Evolutionary conservation across 495 filamentous ascomycete species (phyloP).

Genomic region (Neurospora pannonica): DNA sequence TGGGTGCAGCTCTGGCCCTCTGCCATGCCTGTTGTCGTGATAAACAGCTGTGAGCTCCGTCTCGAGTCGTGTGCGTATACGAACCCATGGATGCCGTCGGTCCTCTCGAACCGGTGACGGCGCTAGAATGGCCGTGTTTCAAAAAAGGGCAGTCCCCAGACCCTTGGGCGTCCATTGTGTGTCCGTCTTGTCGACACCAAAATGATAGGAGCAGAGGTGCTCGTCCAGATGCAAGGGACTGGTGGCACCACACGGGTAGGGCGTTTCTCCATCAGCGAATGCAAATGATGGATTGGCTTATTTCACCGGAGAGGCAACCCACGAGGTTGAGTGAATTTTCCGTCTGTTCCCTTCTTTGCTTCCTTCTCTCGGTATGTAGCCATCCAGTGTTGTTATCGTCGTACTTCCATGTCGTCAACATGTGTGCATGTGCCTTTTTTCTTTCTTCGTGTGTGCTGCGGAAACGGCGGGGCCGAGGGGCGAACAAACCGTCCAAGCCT

Average conservation of each 20-base stretch:
- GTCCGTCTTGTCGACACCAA: neutral
- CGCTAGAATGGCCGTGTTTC: neutral
- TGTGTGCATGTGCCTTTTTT: neutral
- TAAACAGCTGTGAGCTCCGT: neutral
- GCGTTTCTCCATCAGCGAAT: conserved; percentile 4
- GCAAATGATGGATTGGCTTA: neutral
- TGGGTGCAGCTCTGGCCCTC: neutral
- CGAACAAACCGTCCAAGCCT: neutral
- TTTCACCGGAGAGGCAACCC: neutral
- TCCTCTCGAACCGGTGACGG: neutral
- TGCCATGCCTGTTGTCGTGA: neutral
- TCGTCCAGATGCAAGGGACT: conserved; percentile 6
- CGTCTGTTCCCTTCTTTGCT: neutral
- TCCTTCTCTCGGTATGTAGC: neutral
- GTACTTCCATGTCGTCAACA: neutral
- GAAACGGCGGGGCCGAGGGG: neutral
- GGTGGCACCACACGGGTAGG: conserved; percentile 12
- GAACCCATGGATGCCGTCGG: neutral
- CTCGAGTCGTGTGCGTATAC: neutral
- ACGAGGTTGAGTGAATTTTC: neutral
- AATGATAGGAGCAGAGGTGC: neutral
- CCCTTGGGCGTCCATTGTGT: neutral
- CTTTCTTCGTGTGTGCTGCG: neutral
- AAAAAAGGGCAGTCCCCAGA: neutral
- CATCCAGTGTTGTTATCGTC: neutral